These are phyloP conservation scores for Aspergillus sp. DNA, from an alignment of 2,329 filamentous ascomycete genomes.

Conservation along the genomic window DNA sequence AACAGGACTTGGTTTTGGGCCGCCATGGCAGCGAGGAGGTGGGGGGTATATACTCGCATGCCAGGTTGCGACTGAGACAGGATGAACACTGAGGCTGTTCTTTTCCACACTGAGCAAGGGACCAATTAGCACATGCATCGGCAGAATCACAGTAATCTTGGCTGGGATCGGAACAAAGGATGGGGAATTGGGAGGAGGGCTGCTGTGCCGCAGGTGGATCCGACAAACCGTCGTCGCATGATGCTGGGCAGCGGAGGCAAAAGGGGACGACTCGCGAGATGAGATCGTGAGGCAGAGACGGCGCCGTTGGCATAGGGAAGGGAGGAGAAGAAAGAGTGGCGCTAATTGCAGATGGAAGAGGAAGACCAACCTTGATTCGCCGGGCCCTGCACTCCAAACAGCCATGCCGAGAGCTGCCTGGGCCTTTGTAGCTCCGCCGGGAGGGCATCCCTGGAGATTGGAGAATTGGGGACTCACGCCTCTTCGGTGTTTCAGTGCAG, in stretches of 20 bases:
- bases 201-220: neutral
- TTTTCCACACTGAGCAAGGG: slow-evolving; percentile 14
- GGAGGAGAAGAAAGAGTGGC: neutral
- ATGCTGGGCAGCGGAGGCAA: neutral
- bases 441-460: slow-evolving; percentile 17
- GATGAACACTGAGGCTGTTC: slow-evolving; percentile 18
- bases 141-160: neutral
- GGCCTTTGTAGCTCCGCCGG: slow-evolving; percentile 12
- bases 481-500: neutral
- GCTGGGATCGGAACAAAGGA: neutral
- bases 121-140: slow-evolving; percentile 12
- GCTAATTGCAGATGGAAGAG: neutral
- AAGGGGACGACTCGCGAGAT: neutral
- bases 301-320: neutral
- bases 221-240: neutral
- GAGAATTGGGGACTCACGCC: neutral
- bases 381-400: slow-evolving; percentile 20
- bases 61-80: slow-evolving; percentile 15
- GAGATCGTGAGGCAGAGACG: neutral
- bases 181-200: neutral
- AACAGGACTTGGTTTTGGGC: slow-evolving; percentile 10
- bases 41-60: slow-evolving; percentile 15
- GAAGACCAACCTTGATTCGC: slow-evolving; percentile 23
- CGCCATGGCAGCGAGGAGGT: slow-evolving; percentile 15
- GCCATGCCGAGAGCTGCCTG: slow-evolving; percentile 15